Conservation (phyloP, 1,139 yeast species). For the Saccharomyces hybrid region DNA sequence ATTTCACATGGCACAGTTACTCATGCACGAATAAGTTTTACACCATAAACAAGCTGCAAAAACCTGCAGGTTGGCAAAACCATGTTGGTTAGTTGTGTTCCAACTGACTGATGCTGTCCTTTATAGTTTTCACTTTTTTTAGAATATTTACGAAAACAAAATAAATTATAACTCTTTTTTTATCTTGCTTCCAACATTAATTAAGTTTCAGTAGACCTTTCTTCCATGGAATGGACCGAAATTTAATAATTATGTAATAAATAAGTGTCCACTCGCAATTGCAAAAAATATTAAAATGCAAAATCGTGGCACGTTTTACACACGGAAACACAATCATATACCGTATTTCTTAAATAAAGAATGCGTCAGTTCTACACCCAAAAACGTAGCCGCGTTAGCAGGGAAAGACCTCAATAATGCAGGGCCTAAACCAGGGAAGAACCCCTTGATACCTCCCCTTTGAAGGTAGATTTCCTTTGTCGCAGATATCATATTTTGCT, state of each 20-base stretch:
- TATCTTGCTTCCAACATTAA: neutral
- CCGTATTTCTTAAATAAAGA: constrained; percentile 45
- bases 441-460: constrained; percentile 79
- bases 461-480: constrained; percentile 51
- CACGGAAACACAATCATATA: constrained; percentile 3
- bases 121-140: neutral
- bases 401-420: constrained; percentile 94
- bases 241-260: neutral
- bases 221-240: neutral
- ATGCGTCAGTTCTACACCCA: constrained; percentile 88
- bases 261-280: neutral
- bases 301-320: neutral
- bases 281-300: neutral
- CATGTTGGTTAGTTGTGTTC: constrained; percentile 28
- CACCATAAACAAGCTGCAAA: constrained; percentile 50
- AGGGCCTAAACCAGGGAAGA: constrained; percentile 97
- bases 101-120: neutral
- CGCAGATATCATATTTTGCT: constrained; percentile 53
- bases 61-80: constrained; percentile 74
- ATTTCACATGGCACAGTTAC: constrained; percentile 82
- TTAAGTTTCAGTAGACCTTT: neutral
- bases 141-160: neutral
- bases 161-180: neutral
- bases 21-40: constrained; percentile 76
- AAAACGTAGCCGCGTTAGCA: constrained; percentile 95